These are phyloP conservation scores for Rosa hybrid DNA, from an alignment of 331 rosid genomes.

Conservation along the genomic window DNA sequence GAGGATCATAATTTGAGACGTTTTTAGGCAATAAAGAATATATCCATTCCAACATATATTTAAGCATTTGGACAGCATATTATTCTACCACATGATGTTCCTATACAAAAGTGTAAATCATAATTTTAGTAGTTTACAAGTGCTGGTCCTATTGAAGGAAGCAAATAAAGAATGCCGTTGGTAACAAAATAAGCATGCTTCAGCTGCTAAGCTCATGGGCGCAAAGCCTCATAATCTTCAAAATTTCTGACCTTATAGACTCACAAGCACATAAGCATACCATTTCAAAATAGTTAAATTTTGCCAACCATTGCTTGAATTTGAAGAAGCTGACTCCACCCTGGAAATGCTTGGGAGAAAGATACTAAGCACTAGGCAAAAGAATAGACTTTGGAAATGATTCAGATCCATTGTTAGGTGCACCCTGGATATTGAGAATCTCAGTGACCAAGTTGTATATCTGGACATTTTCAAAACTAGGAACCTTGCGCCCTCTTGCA, in stretches of 20 bases:
- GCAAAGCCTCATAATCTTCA: slow-evolving; percentile 19
- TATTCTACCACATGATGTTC: slow-evolving; percentile 6
- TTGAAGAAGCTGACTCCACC: slow-evolving; percentile 11
- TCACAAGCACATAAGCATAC: slow-evolving; percentile 16
- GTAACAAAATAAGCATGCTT: slow-evolving; percentile 8
- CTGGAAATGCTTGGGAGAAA: not conserved
- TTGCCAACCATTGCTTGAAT: slow-evolving; percentile 15
- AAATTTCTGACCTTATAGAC: slow-evolving; percentile 19
- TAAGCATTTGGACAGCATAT: slow-evolving; percentile 4
- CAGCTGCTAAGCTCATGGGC: slow-evolving; percentile 11
- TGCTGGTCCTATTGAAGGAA: slow-evolving; percentile 29
- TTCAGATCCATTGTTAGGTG: slow-evolving; percentile 77
- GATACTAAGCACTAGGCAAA: slow-evolving; percentile 45
- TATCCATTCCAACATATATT: not conserved
- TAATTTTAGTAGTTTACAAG: slow-evolving; percentile 15
- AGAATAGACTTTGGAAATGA: slow-evolving; percentile 66
- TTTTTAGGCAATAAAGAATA: not conserved
- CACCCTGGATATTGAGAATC: slow-evolving; percentile 76
- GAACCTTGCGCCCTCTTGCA: slow-evolving; percentile 80
- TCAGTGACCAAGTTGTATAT: slow-evolving; percentile 85
- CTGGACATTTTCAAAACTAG: slow-evolving; percentile 89
- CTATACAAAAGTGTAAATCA: slow-evolving; percentile 25
- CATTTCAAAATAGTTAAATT: slow-evolving; percentile 16
- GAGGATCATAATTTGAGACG: not conserved
- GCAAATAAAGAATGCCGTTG: slow-evolving; percentile 20